A percentile compares a stretch with the other conserved stretches of the same genome.
Conservation (phyloP, 1,284 basidiomycete species). For the Melampsora occidentalis region DNA sequence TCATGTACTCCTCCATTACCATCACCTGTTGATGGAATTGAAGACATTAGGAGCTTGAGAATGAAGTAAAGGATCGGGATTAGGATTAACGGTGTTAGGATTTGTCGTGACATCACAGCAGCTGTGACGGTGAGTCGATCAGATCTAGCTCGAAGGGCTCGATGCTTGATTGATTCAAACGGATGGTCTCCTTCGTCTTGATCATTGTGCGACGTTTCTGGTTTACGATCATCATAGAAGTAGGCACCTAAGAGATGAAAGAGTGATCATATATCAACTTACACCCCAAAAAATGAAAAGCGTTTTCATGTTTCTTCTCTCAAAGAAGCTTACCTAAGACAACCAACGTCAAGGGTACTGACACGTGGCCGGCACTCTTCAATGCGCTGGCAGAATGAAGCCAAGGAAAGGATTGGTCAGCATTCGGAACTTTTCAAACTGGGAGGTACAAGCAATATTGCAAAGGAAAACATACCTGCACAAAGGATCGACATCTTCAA, state of each 20-base stretch:
- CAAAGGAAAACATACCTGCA: conserved; percentile 48
- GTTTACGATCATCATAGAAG: conserved; percentile 45
- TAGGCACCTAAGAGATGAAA: conserved; percentile 46
- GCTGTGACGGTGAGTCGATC: conserved; percentile 41
- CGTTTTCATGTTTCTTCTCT: too few species aligned
- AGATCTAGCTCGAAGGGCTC: conserved; percentile 1
- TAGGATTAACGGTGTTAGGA: conserved; percentile 30
- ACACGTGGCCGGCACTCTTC: conserved; percentile 55
- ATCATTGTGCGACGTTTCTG: conserved; percentile 5
- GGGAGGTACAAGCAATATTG: not conserved
- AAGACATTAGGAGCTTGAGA: not conserved
- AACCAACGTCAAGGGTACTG: conserved; percentile 56
- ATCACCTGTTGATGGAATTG: not conserved
- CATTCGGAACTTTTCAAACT: not conserved
- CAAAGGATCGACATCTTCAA: conserved; percentile 53
- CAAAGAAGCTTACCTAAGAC: conserved; percentile 53
- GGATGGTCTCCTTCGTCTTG: conserved; percentile 1
- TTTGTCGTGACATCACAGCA: conserved; percentile 43
- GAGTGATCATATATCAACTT: not conserved
- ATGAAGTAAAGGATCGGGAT: conserved; percentile 19
- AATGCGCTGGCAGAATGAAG: conserved; percentile 51
- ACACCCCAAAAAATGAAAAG: too few species aligned
- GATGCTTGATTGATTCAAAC: too few species aligned
- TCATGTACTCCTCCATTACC: conserved; percentile 16
- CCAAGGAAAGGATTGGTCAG: not conserved